Conservation (phyloP, 768 basidiomycete species). For the Phlebiopsis flavidoalba region DNA sequence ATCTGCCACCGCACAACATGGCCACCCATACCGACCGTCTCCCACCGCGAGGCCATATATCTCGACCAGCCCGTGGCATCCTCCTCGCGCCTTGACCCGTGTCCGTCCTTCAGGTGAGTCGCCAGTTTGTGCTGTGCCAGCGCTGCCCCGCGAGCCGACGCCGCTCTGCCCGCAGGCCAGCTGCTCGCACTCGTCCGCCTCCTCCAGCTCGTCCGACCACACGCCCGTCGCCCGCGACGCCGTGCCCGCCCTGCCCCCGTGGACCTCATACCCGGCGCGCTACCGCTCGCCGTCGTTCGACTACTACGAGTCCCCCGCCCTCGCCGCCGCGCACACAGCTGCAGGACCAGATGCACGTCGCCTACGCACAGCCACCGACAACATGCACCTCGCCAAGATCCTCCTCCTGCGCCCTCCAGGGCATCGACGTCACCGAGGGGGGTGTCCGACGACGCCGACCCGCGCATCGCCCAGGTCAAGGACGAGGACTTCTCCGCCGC, state of each 20-base stretch:
- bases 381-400: constrained; percentile 62
- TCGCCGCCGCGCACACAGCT: constrained; percentile 40
- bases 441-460: constrained; percentile 52
- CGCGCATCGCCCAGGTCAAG: constrained; percentile 59
- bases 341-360: constrained; percentile 61
- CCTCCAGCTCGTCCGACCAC: constrained; percentile 18
- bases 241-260: constrained; percentile 19
- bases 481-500: constrained; percentile 32
- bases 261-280: constrained; percentile 31
- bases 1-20: background rate
- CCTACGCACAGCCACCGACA: constrained; percentile 62
- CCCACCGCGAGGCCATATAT: background rate
- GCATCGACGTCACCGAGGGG: constrained; percentile 26
- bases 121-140: background rate
- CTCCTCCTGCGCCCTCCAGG: constrained; percentile 58
- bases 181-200: constrained; percentile 18
- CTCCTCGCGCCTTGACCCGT: constrained; percentile 15
- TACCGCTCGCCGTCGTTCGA: constrained; percentile 26
- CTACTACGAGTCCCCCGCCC: constrained; percentile 42
- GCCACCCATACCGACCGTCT: constrained; percentile 11
- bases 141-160: background rate
- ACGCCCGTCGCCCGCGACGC: constrained; percentile 20
- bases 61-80: constrained; percentile 15
- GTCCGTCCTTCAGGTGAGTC: constrained; percentile 5
- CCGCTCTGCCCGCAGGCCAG: background rate